These are phyloP conservation scores for Nicotiana rustica DNA, from an alignment of 305 asterid genomes.

Conservation along the genomic window DNA sequence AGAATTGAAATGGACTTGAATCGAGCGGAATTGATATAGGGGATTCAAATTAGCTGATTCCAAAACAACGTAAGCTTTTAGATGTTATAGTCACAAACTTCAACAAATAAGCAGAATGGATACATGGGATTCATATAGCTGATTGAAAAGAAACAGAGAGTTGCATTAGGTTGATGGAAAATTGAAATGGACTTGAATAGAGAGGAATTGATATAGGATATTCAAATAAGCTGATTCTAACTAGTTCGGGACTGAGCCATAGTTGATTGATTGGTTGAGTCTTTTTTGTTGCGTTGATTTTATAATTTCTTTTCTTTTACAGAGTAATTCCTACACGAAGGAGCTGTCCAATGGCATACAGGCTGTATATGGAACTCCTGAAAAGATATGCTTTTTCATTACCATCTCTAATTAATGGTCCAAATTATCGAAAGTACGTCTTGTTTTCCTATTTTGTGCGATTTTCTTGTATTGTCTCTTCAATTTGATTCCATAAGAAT, in stretches of 20 bases:
- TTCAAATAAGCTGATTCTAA: no score
- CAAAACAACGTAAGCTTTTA: no score
- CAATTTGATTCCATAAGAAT: not conserved
- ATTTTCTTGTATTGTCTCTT: constrained; percentile 23
- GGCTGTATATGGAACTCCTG: constrained; percentile 44
- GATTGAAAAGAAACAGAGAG: not conserved
- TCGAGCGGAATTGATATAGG: not conserved
- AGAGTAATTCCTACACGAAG: constrained; percentile 41
- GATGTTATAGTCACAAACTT: no score
- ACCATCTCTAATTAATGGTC: constrained; percentile 39
- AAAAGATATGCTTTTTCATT: constrained; percentile 43
- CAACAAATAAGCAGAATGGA: no score
- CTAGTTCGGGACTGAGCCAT: not conserved
- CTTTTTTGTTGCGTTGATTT: not conserved
- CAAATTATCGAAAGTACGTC: constrained; percentile 40
- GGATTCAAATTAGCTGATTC: not conserved
- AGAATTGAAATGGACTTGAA: constrained; percentile 22
- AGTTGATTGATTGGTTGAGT: constrained; percentile 4
- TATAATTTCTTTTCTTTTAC: not conserved
- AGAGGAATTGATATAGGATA: not conserved
- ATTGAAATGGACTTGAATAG: constrained; percentile 17
- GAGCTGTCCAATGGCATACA: constrained; percentile 38
- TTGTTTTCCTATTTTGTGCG: not conserved
- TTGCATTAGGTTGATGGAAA: constrained; percentile 11
- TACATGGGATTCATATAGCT: not conserved